Evolutionary conservation across 768 basidiomycete species (phyloP).

Genomic region (Tremella mesenterica): DNA sequence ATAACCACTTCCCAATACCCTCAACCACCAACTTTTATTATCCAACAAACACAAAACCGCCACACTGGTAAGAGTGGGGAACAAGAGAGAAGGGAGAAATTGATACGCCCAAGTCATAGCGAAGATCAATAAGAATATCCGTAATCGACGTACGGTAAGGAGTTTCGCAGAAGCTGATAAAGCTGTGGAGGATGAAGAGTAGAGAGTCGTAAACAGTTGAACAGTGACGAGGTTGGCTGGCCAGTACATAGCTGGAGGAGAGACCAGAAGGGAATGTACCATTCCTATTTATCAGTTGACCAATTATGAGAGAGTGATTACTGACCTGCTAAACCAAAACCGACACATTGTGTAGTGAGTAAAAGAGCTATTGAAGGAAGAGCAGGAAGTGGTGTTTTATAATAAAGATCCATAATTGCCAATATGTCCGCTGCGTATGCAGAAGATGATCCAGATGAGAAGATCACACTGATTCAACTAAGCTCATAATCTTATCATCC

Average conservation of each 20-base stretch:
- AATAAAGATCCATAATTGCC: constrained; percentile 45
- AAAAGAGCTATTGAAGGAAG: constrained; percentile 39
- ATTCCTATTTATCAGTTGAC: constrained; percentile 22
- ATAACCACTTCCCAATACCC: constrained; percentile 42
- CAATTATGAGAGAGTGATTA: not conserved
- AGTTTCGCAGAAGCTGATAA: constrained; percentile 9
- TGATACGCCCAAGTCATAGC: constrained; percentile 25
- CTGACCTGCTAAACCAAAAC: constrained; percentile 43
- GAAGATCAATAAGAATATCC: constrained; percentile 29
- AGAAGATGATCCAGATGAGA: constrained; percentile 35
- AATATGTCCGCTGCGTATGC: constrained; percentile 46
- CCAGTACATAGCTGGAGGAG: constrained; percentile 43
- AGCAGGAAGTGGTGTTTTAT: constrained; percentile 32
- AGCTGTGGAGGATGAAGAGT: constrained; percentile 23
- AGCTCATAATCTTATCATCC: not conserved
- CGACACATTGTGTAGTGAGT: constrained; percentile 45
- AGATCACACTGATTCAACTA: constrained; percentile 23
- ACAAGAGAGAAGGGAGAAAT: constrained; percentile 44
- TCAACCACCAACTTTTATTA: constrained; percentile 32
- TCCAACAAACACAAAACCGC: constrained; percentile 40
- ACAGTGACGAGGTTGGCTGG: constrained; percentile 41
- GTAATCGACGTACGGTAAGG: constrained; percentile 19
- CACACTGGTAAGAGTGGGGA: constrained; percentile 42
- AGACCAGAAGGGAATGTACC: constrained; percentile 42
- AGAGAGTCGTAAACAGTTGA: constrained; percentile 44